phyloP scores from a whole-genome alignment of 2,329 filamentous ascomycete species.

The Aspergillus udagawae region DNA sequence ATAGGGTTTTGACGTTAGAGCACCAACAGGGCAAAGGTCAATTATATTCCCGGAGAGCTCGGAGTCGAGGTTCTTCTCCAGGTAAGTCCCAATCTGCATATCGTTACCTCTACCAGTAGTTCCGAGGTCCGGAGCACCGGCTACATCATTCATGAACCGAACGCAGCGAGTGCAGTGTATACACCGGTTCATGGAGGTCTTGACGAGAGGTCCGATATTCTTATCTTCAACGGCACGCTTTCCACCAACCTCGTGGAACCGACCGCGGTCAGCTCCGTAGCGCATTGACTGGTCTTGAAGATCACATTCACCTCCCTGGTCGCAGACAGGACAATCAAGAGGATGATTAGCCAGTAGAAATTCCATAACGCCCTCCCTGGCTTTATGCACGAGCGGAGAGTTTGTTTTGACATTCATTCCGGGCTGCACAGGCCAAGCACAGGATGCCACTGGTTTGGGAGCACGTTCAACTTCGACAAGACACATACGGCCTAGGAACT shows the following conservation, averaged over 20 bases:
- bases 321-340: slow-evolving; percentile 94
- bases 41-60: slow-evolving; percentile 97
- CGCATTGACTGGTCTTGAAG: slow-evolving; percentile 99
- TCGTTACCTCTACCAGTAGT: slow-evolving; percentile 94
- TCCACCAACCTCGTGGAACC: slow-evolving; percentile 92
- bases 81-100: slow-evolving; percentile 95
- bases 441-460: slow-evolving; percentile 96
- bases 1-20: slow-evolving; percentile 94
- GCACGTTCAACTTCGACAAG: slow-evolving; percentile 95
- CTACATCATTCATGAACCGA: slow-evolving; percentile 95
- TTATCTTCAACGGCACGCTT: slow-evolving; percentile 99
- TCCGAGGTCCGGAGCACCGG: slow-evolving; percentile 90
- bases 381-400: slow-evolving; percentile 93
- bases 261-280: slow-evolving; percentile 91
- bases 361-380: slow-evolving; percentile 98
- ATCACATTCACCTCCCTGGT: slow-evolving; percentile 98
- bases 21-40: slow-evolving; percentile 95
- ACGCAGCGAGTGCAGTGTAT: slow-evolving; percentile 99
- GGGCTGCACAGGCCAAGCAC: slow-evolving; percentile 96
- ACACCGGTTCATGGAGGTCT: slow-evolving; percentile 99
- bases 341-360: slow-evolving; percentile 96
- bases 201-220: slow-evolving; percentile 96
- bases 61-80: slow-evolving; percentile 88
- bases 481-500: slow-evolving; percentile 72
- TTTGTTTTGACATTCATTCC: slow-evolving; percentile 99